Evolutionary conservation across 345 rosid genomes (phyloP), one percentile per base, ranked within the genome.

Genomic region (Nephelium lappaceum): DNA sequence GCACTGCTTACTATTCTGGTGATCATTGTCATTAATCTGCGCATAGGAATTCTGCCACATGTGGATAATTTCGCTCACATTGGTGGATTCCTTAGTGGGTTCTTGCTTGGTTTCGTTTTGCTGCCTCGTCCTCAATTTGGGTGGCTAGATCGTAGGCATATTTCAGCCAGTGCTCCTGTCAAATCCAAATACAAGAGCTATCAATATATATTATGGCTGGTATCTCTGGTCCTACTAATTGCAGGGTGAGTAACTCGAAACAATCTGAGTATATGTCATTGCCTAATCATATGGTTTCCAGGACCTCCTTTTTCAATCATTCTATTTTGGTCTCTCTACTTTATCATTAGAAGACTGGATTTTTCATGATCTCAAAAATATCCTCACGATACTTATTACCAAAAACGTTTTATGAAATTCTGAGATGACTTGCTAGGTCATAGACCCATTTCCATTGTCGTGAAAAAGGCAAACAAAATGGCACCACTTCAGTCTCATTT

Each of bases 61-160:
- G 97, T 95, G 12, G 93, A 94, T 84, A 96, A 96, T 80, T 94
- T 94, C 24, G 93, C 99, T 6, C 97, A 94, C 69, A 88, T 93
- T 1, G 99, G 99, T 42, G 98, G 99, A 53, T 96, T 96, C 80
- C 74, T 94, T 38, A 84, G 97, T 11, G 99, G 99, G 7, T 91
- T 96, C 83, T 81, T 94, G n/a, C 88, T 93, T 0, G 98, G 99
- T 39, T 96, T 96, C 68, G 79, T 94, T 27, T 80, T 96, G 60
- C 79, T 96, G 57, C 88, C 97, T 71, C 99, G 97, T 21, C 99
- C 98, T 18, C 99, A 86, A 77, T 88, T 86, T 66, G 93, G 88
- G 58, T 95, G 95, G 97, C 78, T 86, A 55, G 92, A 89, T 47
- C 79, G 80, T 41, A 80, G 82, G 8, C 75, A 88, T 70, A 81